A percentile compares a stretch with the other conserved stretches of the same genome.
These are phyloP conservation scores for Phytophthora cryptogea DNA, from an alignment of 352 stramenopile genomes.

Conservation along the genomic window DNA sequence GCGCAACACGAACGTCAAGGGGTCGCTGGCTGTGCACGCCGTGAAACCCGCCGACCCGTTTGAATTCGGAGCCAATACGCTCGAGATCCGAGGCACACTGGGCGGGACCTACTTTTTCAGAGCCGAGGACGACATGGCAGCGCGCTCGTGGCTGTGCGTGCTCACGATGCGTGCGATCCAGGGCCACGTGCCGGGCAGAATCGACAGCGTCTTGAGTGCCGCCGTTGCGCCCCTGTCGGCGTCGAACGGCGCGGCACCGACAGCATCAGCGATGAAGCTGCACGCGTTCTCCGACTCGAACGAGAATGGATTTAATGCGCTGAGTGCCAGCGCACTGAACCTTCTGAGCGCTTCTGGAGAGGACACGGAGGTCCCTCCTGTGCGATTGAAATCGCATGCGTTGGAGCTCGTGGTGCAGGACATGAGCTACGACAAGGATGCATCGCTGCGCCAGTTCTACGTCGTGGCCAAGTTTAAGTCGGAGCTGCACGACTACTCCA, in stretches of 20 bases:
- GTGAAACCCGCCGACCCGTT: constrained; percentile 76
- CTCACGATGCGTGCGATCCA: constrained; percentile 85
- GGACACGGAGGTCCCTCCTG: constrained; percentile 16
- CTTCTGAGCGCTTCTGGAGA: constrained; percentile 25
- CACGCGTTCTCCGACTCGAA: constrained; percentile 25
- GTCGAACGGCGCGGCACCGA: constrained; percentile 1
- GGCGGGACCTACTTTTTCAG: constrained; percentile 85
- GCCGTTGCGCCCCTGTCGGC: constrained; percentile 29
- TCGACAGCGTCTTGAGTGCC: constrained; percentile 56
- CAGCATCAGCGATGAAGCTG: constrained; percentile 19
- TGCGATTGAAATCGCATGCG: constrained; percentile 63
- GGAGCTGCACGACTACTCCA: constrained; percentile 76
- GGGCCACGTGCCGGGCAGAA: constrained; percentile 62
- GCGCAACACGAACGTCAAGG: constrained; percentile 80
- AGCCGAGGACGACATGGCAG: constrained; percentile 75
- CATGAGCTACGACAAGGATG: constrained; percentile 78
- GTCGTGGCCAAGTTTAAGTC: constrained; percentile 87
- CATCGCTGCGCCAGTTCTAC: constrained; percentile 81
- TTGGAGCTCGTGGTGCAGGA: constrained; percentile 71
- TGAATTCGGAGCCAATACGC: constrained; percentile 75
- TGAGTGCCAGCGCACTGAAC: constrained; percentile 32
- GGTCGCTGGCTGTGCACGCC: constrained; percentile 71
- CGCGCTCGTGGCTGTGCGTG: constrained; percentile 81
- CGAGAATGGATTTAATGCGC: constrained; percentile 29
- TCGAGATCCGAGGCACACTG: constrained; percentile 75